phyloP scores from a whole-genome alignment of 768 basidiomycete genomes.

The Podaxis mareebaensis region DNA sequence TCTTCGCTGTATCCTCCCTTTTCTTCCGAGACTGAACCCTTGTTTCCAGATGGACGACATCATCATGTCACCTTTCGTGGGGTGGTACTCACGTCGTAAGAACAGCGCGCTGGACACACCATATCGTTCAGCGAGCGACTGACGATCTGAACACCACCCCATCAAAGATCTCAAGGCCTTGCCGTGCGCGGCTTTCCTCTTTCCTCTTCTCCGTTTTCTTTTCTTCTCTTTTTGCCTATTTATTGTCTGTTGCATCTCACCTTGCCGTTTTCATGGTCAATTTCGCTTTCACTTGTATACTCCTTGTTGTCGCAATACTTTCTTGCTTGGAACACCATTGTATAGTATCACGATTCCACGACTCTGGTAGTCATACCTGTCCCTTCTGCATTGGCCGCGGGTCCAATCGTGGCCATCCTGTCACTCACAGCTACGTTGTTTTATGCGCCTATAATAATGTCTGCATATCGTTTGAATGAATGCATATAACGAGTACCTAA shows the following conservation, averaged over 20 bases:
- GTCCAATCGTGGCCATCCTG: no score
- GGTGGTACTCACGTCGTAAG: background rate
- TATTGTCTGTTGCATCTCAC: background rate
- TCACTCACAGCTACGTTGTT: no score
- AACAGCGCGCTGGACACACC: background rate
- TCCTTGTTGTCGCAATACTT: background rate
- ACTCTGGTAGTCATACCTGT: background rate
- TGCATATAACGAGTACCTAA: background rate
- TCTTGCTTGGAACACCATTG: background rate
- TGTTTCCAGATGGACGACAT: background rate
- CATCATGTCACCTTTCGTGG: background rate
- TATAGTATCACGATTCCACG: background rate
- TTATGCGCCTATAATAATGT: no score
- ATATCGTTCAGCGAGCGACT: background rate
- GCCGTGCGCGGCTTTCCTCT: constrained; percentile 1
- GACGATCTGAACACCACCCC: background rate
- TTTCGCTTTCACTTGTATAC: background rate
- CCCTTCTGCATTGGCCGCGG: no score
- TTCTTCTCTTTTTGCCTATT: background rate
- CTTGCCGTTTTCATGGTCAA: background rate
- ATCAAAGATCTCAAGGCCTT: constrained; percentile 10
- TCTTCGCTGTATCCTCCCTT: background rate
- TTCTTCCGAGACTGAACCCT: background rate
- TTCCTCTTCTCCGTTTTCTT: constrained; percentile 1
- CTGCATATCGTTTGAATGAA: background rate